Evolutionary conservation across 192 early-diverging fungal genomes (phyloP).

Genomic region (Coemansia sp.): DNA sequence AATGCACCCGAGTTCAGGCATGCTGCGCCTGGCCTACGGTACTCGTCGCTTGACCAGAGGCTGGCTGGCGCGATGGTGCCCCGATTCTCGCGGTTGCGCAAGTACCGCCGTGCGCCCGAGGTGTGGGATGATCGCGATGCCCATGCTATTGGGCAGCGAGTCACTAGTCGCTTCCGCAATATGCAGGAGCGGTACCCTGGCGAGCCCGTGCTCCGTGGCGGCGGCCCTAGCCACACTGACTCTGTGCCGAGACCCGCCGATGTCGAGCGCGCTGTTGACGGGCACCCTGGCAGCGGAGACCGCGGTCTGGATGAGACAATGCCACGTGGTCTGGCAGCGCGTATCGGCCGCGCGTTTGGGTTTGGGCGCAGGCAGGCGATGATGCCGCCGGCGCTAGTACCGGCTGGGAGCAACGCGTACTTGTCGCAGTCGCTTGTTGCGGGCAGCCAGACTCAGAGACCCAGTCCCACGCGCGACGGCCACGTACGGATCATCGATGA

Average conservation of each 20-base stretch:
- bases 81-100: slow-evolving; percentile 39
- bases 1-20: slow-evolving; percentile 35
- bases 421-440: not conserved
- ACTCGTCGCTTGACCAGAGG: slow-evolving; percentile 26
- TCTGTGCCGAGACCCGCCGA: slow-evolving; percentile 8
- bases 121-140: slow-evolving; percentile 55
- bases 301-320: slow-evolving; percentile 6
- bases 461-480: not conserved
- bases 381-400: not conserved
- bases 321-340: not conserved
- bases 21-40: slow-evolving; percentile 24
- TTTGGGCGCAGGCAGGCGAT: not conserved
- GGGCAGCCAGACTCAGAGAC: not conserved
- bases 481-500: not conserved
- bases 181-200: slow-evolving; percentile 4
- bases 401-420: not conserved
- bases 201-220: slow-evolving; percentile 26
- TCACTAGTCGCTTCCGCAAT: slow-evolving; percentile 9
- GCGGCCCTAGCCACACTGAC: not conserved
- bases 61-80: slow-evolving; percentile 43
- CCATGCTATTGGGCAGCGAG: slow-evolving; percentile 33
- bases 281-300: slow-evolving; percentile 42
- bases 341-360: not conserved
- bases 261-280: slow-evolving; percentile 23
- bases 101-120: slow-evolving; percentile 44